Evolutionary conservation across 257 asterid species (phyloP), one percentile per base, ranked within the genome.

Genomic region (Solanum lignicaule): DNA sequence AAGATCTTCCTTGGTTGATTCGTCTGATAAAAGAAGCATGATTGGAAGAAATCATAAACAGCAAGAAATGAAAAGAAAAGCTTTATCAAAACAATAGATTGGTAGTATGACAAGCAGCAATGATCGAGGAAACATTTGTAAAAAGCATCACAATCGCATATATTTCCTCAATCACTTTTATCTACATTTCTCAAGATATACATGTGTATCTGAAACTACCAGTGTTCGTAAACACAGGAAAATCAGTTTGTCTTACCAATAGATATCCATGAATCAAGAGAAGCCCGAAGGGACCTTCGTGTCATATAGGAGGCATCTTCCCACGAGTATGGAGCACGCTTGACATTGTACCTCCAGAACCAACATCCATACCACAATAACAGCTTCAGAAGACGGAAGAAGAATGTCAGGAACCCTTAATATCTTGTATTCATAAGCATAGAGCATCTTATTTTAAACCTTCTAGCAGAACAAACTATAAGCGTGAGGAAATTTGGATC

Each of bases 311-410:
- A 91, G 38, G 98, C 98, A 92, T 96, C 99, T 90, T 93, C 94
- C 96, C 94, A 91, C 31, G 99, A 93, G 89, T 94, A 96, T 68
- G 96, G 94, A 88, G 95, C 92, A 43, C 71, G 90, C 91, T 92
- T 95, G 90, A 96, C 94, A 91, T 94, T 91, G 92, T 95, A 96
- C 90, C 95, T 92, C 99, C 98, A 96, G 83, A 91, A 92, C 99
- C 99, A 96, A 87, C 91, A 88, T 78, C 91, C 94, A 82, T 94
- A 90, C 99, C 98, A 96, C 89, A 96, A 79, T 33, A 94, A 90
- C 85, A 96, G 91, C 98, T 96, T 95, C 27, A 82, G 79, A 90
- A 41, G 85, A 68, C 81, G 82, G 38, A 88, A 73, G 72, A 71
- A 83, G 86, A 86, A 33, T 46, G 32, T 86, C 83, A 86, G 79